Evolutionary conservation across 371 early-diverging fungal genomes (phyloP).

Genomic region (Mucor mucedo): DNA sequence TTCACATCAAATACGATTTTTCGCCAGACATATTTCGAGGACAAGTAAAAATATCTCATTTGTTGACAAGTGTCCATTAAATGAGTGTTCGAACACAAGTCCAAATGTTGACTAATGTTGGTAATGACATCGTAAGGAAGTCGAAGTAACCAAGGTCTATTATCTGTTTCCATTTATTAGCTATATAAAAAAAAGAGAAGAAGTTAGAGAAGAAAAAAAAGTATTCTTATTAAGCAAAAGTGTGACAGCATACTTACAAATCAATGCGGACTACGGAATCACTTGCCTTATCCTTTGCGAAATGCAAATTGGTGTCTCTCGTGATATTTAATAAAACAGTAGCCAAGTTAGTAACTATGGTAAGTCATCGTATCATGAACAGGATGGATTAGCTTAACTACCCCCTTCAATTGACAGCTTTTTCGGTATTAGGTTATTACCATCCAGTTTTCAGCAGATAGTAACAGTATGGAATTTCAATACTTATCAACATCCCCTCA

Average conservation of each 20-base stretch:
- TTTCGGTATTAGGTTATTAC: no score
- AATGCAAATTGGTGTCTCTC: no score
- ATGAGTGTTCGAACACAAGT: conserved; percentile 42
- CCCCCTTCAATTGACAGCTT: no score
- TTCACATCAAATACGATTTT: conserved; percentile 38
- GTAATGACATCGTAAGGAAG: conserved; percentile 36
- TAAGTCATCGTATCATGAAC: no score
- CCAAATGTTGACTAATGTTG: conserved; percentile 32
- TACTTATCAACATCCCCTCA: no score
- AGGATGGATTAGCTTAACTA: no score
- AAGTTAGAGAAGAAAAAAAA: background rate
- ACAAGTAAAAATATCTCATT: conserved; percentile 37
- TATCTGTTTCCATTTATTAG: background rate
- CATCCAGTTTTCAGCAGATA: no score
- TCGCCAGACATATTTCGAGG: conserved; percentile 40
- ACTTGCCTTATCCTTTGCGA: no score
- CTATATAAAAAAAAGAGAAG: background rate
- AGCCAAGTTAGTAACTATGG: no score
- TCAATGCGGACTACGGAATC: background rate
- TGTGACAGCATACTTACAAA: background rate
- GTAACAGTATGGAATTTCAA: no score
- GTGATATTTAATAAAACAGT: no score
- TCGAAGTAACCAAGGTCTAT: conserved; percentile 2
- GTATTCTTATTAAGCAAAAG: conserved; percentile 1
- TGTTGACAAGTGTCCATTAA: conserved; percentile 46